A percentile compares a stretch with the other conserved stretches of the same genome.
These are phyloP conservation scores for Kluyveromyces starmeri DNA, from an alignment of 805 yeast genomes.

Conservation along the genomic window DNA sequence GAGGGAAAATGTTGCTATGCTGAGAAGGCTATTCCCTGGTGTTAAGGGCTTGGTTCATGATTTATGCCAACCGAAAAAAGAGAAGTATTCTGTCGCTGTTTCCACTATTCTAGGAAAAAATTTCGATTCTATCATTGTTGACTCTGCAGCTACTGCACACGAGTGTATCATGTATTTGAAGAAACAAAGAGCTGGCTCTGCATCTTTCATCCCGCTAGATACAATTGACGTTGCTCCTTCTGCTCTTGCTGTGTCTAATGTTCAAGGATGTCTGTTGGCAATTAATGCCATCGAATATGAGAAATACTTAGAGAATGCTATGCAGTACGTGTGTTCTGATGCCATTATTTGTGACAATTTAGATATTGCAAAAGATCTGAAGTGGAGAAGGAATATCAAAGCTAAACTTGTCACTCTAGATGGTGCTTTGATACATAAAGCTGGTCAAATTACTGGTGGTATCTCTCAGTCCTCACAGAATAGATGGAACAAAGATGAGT, in stretches of 20 bases:
- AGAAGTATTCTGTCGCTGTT: constrained; percentile 64
- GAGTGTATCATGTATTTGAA: constrained; percentile 73
- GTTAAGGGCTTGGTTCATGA: constrained; percentile 78
- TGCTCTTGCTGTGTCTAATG: constrained; percentile 14
- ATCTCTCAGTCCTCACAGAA: constrained; percentile 36
- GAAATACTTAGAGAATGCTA: constrained; percentile 59
- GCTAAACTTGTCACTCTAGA: constrained; percentile 71
- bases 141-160: constrained; percentile 55
- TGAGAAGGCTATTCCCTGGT: constrained; percentile 73
- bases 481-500: constrained; percentile 70
- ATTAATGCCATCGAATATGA: constrained; percentile 69
- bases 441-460: constrained; percentile 94
- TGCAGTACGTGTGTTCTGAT: constrained; percentile 71
- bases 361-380: constrained; percentile 56
- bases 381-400: constrained; percentile 53
- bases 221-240: constrained; percentile 64
- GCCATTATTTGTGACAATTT: constrained; percentile 70
- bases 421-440: constrained; percentile 75
- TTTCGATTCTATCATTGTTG: constrained; percentile 80
- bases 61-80: constrained; percentile 66
- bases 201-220: constrained; percentile 84
- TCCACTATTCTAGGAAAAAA: constrained; percentile 70
- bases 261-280: constrained; percentile 34
- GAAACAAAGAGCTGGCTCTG: constrained; percentile 76
- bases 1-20: constrained; percentile 61